Conservation (phyloP, 2,329 filamentous ascomycete genomes). For the Neodidymelliopsis sp. region DNA sequence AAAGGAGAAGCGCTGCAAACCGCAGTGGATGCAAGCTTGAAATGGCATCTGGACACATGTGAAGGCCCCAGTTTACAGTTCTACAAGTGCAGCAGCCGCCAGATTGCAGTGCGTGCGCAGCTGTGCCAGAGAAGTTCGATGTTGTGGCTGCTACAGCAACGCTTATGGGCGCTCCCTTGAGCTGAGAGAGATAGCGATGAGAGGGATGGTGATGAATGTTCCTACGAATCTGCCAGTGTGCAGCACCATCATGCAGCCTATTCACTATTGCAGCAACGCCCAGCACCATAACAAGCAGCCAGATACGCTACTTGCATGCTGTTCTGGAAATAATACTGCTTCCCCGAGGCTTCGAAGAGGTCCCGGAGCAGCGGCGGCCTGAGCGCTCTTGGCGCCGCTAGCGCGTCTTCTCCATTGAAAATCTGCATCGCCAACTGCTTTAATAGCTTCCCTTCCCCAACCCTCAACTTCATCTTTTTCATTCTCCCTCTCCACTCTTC, state of each 20-base stretch:
- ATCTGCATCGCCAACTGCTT: conserved; percentile 28
- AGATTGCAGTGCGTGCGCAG: conserved; percentile 23
- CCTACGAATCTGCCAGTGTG: too few relatives aligned
- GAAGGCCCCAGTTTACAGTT: conserved; percentile 29
- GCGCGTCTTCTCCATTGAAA: conserved; percentile 20
- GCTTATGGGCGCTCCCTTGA: conserved; percentile 15
- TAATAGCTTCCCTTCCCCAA: conserved; percentile 35
- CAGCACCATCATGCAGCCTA: too few relatives aligned
- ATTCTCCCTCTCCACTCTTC: conserved; percentile 33
- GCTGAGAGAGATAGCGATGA: conserved; percentile 5
- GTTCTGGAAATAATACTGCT: conserved; percentile 16
- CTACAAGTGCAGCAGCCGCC: conserved; percentile 16
- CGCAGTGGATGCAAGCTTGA: conserved; percentile 21
- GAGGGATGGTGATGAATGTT: too few relatives aligned
- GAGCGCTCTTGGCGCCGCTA: conserved; percentile 32
- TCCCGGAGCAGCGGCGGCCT: conserved; percentile 31
- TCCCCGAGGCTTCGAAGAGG: conserved; percentile 33
- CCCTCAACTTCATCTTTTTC: conserved; percentile 26
- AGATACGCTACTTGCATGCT: conserved; percentile 3
- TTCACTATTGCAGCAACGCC: background rate
- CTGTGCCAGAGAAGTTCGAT: conserved; percentile 17
- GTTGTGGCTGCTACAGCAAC: conserved; percentile 36
- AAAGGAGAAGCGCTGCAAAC: conserved; percentile 18
- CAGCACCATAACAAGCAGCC: background rate
- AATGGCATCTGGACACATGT: conserved; percentile 34